Evolutionary conservation across 129 eudicot genomes (phyloP), one percentile per base, ranked within the genome.

Genomic region (Centella asiatica): DNA sequence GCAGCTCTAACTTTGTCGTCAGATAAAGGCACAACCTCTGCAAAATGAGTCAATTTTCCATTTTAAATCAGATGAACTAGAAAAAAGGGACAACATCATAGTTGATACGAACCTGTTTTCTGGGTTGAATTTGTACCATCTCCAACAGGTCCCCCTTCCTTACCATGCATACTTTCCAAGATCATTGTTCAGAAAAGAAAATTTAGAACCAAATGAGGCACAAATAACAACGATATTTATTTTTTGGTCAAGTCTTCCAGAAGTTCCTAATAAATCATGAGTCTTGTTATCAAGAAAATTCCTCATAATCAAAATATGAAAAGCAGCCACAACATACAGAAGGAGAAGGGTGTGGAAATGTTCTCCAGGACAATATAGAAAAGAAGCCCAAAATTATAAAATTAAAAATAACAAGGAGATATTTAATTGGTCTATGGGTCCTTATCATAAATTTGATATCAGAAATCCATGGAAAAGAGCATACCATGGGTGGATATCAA

Each of bases 1-100:
- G 97, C 97, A 68, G 63, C 76, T 66, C 61, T 79, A 70, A 81
- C 83, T 59, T 71, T 90, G 71, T 84, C 90, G 69, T 85, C 72
- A 75, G 90, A 83, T 69, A 90, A 26, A 0, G 57, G 34, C 45
- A 62, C 64, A 64, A 65, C 79, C 67, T 74, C 84, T 62, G 73
- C 66, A 66, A 69, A 76, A 70, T 36, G 34, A 55, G 22, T 75
- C 67, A 45, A 50, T 26, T 17, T 28, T 25, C 25, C 36, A 46
- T 42, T 23, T 19, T 33, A 14, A 17, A 33, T 53, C 31, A 52
- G 9, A 73, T 26, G 45, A 51, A 31, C 53, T 57, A 36, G 44
- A 69, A 32, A 49, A 49, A 48, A 24, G 46, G 48, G 54, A 65
- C 44, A 39, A 34, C 45, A 29, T 60, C 56, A 68, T 34, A 58